Conservation (phyloP, 768 basidiomycete species). For the Leucocoprinus sp. region DNA sequence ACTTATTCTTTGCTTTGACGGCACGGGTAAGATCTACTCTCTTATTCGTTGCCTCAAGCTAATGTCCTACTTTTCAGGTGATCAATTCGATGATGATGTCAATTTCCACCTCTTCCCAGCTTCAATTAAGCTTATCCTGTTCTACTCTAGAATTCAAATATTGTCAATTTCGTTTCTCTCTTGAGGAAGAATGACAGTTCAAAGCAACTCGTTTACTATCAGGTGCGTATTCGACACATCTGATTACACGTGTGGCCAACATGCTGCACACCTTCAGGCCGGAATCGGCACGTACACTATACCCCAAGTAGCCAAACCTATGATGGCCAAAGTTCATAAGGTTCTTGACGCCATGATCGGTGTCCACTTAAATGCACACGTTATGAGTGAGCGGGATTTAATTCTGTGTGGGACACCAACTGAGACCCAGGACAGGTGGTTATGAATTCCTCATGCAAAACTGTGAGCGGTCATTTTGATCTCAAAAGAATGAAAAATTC, state of each 20-base stretch:
- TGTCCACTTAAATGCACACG: constrained; percentile 55
- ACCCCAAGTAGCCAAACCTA: constrained; percentile 53
- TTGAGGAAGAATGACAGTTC: constrained; percentile 55
- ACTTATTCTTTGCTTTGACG: constrained; percentile 67
- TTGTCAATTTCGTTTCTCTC: constrained; percentile 62
- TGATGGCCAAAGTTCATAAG: constrained; percentile 45
- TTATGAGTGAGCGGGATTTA: constrained; percentile 42
- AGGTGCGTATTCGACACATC: constrained; percentile 29
- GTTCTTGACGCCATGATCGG: constrained; percentile 55
- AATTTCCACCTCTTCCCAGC: constrained; percentile 13
- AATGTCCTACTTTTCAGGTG: constrained; percentile 27
- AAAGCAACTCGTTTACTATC: constrained; percentile 69
- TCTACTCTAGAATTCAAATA: constrained; percentile 54
- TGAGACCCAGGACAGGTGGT: constrained; percentile 34
- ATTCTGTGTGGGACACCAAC: background rate
- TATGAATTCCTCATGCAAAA: constrained; percentile 79
- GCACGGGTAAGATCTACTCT: constrained; percentile 28
- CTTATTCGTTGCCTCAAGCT: constrained; percentile 2
- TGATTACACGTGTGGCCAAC: background rate
- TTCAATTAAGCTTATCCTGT: background rate
- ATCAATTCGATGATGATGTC: constrained; percentile 63
- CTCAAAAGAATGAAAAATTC: background rate
- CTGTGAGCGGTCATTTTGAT: constrained; percentile 35
- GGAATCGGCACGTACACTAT: constrained; percentile 68
- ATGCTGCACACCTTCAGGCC: constrained; percentile 31